A percentile compares a stretch with the other conserved stretches of the same genome.
These are phyloP conservation scores for Mollisia scopiformis DNA, from an alignment of 2,329 filamentous ascomycete species.

Conservation along the genomic window DNA sequence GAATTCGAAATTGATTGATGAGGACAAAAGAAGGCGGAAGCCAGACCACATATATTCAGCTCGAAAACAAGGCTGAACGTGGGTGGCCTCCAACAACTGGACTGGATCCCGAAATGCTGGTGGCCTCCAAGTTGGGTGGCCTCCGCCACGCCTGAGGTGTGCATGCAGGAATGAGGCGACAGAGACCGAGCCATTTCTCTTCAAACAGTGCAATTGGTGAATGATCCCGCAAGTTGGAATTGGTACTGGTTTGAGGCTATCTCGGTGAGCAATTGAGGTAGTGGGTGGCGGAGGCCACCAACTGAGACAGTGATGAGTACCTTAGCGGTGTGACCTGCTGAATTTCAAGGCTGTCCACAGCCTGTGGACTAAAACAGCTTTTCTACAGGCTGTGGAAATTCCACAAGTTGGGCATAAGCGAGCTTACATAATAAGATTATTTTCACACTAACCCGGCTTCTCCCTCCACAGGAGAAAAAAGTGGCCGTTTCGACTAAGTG, in stretches of 20 bases:
- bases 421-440: no score
- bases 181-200: neutral
- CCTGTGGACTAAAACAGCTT: no score
- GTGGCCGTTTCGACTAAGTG: no score
- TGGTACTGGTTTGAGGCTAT: neutral
- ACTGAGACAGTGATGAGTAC: no score
- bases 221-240: neutral
- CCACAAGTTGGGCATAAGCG: no score
- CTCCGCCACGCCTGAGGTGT: neutral
- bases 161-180: neutral
- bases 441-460: no score
- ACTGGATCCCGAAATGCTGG: neutral
- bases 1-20: neutral
- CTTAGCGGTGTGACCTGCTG: no score
- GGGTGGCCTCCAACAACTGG: conserved; percentile 2
- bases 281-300: conserved; percentile 5
- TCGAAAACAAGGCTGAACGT: neutral
- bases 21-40: neutral
- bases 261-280: neutral
- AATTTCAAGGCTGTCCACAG: no score
- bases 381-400: no score
- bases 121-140: neutral
- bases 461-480: no score
- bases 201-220: neutral
- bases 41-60: neutral